Evolutionary conservation across 495 filamentous ascomycete species (phyloP).

Genomic region (Hyaloscypha hepaticicola): DNA sequence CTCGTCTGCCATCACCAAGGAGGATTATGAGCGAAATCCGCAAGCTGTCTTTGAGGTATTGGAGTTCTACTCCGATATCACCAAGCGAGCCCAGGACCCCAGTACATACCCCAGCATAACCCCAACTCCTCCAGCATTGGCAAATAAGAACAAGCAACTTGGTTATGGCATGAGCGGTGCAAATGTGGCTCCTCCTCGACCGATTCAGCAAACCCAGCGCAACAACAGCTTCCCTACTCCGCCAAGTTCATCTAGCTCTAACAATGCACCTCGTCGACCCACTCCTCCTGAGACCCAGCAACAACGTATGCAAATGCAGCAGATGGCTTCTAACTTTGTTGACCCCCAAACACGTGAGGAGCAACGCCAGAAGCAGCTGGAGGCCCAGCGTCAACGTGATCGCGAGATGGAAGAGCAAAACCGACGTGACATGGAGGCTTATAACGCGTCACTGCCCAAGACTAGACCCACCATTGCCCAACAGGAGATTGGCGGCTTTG

Average conservation of each 20-base stretch:
- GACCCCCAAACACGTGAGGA: slow-evolving; percentile 40
- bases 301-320: slow-evolving; percentile 46
- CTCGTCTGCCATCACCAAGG: slow-evolving; percentile 93
- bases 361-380: slow-evolving; percentile 36
- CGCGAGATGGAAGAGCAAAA: slow-evolving; percentile 65
- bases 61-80: slow-evolving; percentile 95
- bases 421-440: slow-evolving; percentile 74
- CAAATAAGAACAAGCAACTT: slow-evolving; percentile 64
- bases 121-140: slow-evolving; percentile 59
- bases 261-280: slow-evolving; percentile 38
- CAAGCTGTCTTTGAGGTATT: slow-evolving; percentile 96
- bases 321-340: slow-evolving; percentile 44
- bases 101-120: slow-evolving; percentile 70
- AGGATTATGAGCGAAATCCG: slow-evolving; percentile 97
- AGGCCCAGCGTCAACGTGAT: slow-evolving; percentile 41
- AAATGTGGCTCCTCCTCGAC: slow-evolving; percentile 77
- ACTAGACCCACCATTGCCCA: slow-evolving; percentile 73
- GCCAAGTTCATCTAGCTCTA: slow-evolving; percentile 30
- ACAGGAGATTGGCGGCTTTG: slow-evolving; percentile 74
- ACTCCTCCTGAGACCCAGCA: slow-evolving; percentile 42
- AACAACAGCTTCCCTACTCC: slow-evolving; percentile 45
- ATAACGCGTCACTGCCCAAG: slow-evolving; percentile 84
- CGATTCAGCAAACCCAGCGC: slow-evolving; percentile 53
- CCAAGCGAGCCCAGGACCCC: slow-evolving; percentile 80
- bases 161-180: slow-evolving; percentile 59